A percentile compares a stretch with the other conserved stretches of the same genome.
These are phyloP conservation scores for Torrubiellomyces zombiae DNA, from an alignment of 2,329 filamentous ascomycete species.

Conservation along the genomic window DNA sequence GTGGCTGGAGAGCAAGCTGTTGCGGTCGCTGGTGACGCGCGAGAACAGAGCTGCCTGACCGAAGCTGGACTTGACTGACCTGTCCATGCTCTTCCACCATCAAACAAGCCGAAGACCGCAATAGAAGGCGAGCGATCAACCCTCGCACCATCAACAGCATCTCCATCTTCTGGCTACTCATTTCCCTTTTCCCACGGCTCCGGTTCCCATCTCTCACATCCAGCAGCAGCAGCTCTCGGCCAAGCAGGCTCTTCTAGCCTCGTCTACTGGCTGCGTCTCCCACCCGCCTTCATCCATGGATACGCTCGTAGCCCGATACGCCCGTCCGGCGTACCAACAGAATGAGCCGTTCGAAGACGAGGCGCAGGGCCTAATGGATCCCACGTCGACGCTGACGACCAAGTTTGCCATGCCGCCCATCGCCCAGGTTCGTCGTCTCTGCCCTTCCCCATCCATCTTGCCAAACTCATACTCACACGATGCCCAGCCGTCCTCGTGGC, in stretches of 20 bases:
- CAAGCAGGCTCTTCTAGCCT: too few relatives aligned
- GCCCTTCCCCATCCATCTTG: neutral
- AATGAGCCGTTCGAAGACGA: constrained; percentile 57
- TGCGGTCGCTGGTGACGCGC: constrained; percentile 21
- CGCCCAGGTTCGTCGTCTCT: constrained; percentile 45
- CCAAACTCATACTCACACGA: constrained; percentile 17
- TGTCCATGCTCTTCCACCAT: constrained; percentile 7
- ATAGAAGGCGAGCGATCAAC: neutral
- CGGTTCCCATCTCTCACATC: constrained; percentile 6
- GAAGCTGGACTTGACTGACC: too few relatives aligned
- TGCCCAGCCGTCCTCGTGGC: constrained; percentile 70
- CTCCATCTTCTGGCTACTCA: too few relatives aligned
- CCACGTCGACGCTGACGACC: constrained; percentile 61
- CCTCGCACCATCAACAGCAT: neutral
- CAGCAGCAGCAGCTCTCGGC: constrained; percentile 1
- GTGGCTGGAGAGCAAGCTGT: too few relatives aligned
- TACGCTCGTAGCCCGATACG: constrained; percentile 82
- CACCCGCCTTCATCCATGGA: constrained; percentile 47
- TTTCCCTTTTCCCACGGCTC: too few relatives aligned
- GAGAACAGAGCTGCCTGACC: constrained; percentile 27
- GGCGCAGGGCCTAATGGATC: constrained; percentile 57
- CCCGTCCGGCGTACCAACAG: constrained; percentile 54
- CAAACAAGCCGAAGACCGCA: constrained; percentile 2
- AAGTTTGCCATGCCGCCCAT: constrained; percentile 93
- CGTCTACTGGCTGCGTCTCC: neutral